Evolutionary conservation across 192 early-diverging fungal species (phyloP), one percentile per base, ranked within the genome.

Genomic region (Coemansia sp.): DNA sequence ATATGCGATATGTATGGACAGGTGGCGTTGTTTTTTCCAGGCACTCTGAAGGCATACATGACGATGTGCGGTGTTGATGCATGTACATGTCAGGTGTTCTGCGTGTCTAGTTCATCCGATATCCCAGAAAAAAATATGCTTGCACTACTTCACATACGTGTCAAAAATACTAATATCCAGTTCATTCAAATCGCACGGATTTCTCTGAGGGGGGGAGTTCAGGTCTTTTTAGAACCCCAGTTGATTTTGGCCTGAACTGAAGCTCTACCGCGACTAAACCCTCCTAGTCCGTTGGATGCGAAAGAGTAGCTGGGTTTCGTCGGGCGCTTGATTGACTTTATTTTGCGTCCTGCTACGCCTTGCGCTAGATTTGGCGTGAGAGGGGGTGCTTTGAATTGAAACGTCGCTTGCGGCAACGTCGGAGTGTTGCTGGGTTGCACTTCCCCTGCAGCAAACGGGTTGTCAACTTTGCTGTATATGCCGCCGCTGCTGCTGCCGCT

Each of bases 241-340:
- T 50, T 69, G 45, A 81, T 81, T 29, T 61, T 71, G 22, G 72
- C 66, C 38, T 74, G 72, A 0, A 74, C 64, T 13, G 72, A 50
- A 34, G 19, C 55, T 10, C 61, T 50, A 22, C 46, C 17, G 15
- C 67, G 62, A 15, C 66, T 45, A 2, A 66, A 65, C 5, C 66
- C 72, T 35, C 72, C 72, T 40, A 74, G 35, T 10, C 72, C 72
- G 34, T 74, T 66, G 0, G 66, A 74, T 25, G 32, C 15, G 22
- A 52, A 25, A 36, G n/a, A 57, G 8, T 17, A 6, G 2, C n/a
- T 36, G 3, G 34, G 17, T 34, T 33, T 57, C 33, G 55, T 8
- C 17, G 55, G 55, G 9, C 55, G 55, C 55, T 34, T 57, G 34
- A 57, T 57, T 57, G 55, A 33, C 55, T 17, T 34, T 52, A 25